Evolutionary conservation across 1,284 basidiomycete genomes (phyloP), one percentile per base, ranked within the genome.

Genomic region (Marasmius sp.): DNA sequence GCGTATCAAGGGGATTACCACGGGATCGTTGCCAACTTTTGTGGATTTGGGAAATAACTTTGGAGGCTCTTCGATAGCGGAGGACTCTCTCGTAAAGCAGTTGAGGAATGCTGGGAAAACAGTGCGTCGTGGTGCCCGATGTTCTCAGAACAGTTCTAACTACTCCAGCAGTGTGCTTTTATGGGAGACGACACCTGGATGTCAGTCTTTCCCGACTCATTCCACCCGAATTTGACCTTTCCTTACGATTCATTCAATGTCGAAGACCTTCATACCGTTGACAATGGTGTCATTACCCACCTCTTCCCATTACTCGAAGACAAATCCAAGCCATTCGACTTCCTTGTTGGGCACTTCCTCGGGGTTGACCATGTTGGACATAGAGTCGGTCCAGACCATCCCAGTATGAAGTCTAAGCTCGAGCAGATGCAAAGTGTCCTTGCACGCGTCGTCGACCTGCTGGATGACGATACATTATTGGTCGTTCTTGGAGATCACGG

Each of bases 101-200:
- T 68, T 91, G 36, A 71, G 71, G 6, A 64, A 75, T 9, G 80
- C 83, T 0, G 85, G 85, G 16, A 87, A 84, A 71, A 85, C 80
- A 71, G 90, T 89, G 67, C 70, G 82, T 75, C 6, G 43, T 43
- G 37, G 22, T 48, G 34, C 38, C 22, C 16, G 18, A 62, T 14
- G 11, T n/a, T 47, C 20, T 45, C 50, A 3, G 27, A 20, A 16
- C 14, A 16, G 37, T 36, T 52, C 54, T 47, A 39, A 49, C 18
- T 18, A 18, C 8, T 50, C 47, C n/a, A 16, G 12, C 71, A 87
- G 83, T 77, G 88, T 59, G 91, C 91, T 0, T 93, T 98, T 72
- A 95, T 94, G 85, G 97, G 97, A 0, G 97, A 99, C 72, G 94
- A 98, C 72, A 99, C 97, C 0, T 99, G 97, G 97, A 85, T 91